These are phyloP conservation scores for Irpex lacteus DNA, from an alignment of 1,284 basidiomycete genomes.

Conservation along the genomic window DNA sequence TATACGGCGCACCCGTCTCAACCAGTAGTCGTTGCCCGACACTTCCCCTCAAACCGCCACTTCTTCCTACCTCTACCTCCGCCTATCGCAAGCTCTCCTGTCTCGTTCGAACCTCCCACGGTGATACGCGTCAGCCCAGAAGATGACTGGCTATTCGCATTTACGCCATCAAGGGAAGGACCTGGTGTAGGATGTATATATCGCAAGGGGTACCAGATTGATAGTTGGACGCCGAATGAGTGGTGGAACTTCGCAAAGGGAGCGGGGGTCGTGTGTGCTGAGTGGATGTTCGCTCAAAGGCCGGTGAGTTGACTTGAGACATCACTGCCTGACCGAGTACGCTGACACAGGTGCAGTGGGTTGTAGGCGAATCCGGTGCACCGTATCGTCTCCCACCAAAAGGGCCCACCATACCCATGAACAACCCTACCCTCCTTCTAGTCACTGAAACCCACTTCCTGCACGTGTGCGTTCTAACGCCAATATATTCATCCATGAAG, in stretches of 20 bases:
- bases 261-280: conserved; percentile 56
- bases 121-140: conserved; percentile 56
- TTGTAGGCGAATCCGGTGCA: conserved; percentile 25
- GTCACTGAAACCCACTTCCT: conserved; percentile 31
- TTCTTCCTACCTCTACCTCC: conserved; percentile 56
- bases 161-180: conserved; percentile 55
- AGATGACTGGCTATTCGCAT: conserved; percentile 70
- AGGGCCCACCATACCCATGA: conserved; percentile 25
- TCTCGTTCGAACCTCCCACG: conserved; percentile 58
- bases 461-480: conserved; percentile 24
- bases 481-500: conserved; percentile 18
- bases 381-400: conserved; percentile 29
- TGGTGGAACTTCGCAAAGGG: conserved; percentile 51
- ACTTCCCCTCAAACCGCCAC: conserved; percentile 66
- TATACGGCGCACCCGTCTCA: conserved; percentile 62
- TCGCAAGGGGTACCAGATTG: conserved; percentile 52
- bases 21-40: conserved; percentile 56
- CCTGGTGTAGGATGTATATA: conserved; percentile 67
- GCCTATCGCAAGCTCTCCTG: conserved; percentile 41
- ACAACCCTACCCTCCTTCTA: conserved; percentile 27
- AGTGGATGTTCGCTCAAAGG: conserved; percentile 59
- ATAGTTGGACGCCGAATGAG: conserved; percentile 61
- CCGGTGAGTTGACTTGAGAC: conserved; percentile 41
- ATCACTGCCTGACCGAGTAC: background rate
- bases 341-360: conserved; percentile 25